Evolutionary conservation across 129 eudicot species (phyloP).

Genomic region (Ambrosia artemisiifolia): DNA sequence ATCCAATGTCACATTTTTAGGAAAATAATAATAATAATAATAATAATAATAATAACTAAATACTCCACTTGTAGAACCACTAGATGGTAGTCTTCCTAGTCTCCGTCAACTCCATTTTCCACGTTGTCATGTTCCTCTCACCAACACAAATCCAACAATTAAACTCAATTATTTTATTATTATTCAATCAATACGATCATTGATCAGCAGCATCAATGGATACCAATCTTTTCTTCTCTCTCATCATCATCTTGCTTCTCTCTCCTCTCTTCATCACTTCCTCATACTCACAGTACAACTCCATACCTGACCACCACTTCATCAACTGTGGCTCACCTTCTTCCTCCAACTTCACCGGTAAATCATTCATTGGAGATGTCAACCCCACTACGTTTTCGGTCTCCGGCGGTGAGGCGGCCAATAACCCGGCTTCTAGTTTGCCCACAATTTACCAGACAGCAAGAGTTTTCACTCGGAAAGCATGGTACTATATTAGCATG

Average conservation of each 20-base stretch:
- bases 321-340: constrained; percentile 65
- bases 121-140: constrained; percentile 4
- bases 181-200: not conserved
- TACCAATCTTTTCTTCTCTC: constrained; percentile 15
- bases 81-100: not conserved
- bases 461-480: constrained; percentile 32
- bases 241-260: constrained; percentile 22
- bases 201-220: constrained; percentile 19
- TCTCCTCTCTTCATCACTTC: constrained; percentile 10
- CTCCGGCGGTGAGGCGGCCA: constrained; percentile 19
- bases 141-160: not conserved
- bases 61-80: constrained; percentile 15
- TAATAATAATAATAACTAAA: too few relatives aligned
- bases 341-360: constrained; percentile 1
- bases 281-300: not conserved
- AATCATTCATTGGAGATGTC: constrained; percentile 37
- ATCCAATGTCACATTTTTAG: too few relatives aligned
- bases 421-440: not conserved
- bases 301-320: constrained; percentile 46
- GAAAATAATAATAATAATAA: too few relatives aligned
- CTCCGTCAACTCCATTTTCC: constrained; percentile 16
- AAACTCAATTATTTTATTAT: not conserved
- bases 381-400: constrained; percentile 23
- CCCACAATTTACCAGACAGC: constrained; percentile 53
- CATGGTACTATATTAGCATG: constrained; percentile 27